phyloP scores from a whole-genome alignment of 23 red algal species.

The Gracilaria vermiculophylla region DNA sequence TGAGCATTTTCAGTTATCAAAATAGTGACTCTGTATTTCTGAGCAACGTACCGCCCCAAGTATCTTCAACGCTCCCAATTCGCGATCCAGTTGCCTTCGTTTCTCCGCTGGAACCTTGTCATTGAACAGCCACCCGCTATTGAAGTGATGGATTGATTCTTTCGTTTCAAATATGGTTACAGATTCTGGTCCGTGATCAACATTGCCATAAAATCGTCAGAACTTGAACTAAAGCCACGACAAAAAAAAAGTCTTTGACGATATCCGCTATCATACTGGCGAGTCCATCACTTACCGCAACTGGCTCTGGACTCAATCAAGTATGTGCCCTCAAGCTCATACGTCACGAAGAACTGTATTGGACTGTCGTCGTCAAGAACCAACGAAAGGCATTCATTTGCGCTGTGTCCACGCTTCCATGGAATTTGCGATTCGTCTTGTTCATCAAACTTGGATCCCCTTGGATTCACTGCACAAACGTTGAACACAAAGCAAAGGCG shows the following conservation, averaged over 20 bases:
- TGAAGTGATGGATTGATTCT: slow-evolving; percentile 32
- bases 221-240: too few species aligned
- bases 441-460: slow-evolving; percentile 8
- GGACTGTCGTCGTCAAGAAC: slow-evolving; percentile 34
- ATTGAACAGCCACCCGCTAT: slow-evolving; percentile 53
- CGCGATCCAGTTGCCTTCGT: slow-evolving; percentile 6
- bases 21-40: background rate
- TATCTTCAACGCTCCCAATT: slow-evolving; percentile 24
- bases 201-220: background rate
- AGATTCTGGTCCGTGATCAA: background rate
- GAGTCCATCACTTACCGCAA: background rate
- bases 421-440: background rate
- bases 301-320: background rate
- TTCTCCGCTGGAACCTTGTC: background rate
- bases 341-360: slow-evolving; percentile 27
- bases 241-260: too few species aligned
- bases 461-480: slow-evolving; percentile 7
- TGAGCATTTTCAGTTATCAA: too few species aligned
- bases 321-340: slow-evolving; percentile 18
- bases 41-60: slow-evolving; percentile 13
- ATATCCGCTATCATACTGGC: background rate
- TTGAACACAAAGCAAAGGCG: background rate
- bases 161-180: slow-evolving; percentile 34
- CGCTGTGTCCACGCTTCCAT: slow-evolving; percentile 16
- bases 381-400: slow-evolving; percentile 19